Conservation (phyloP, 2,329 filamentous ascomycete genomes). For the Orbilia ellipsospora region DNA sequence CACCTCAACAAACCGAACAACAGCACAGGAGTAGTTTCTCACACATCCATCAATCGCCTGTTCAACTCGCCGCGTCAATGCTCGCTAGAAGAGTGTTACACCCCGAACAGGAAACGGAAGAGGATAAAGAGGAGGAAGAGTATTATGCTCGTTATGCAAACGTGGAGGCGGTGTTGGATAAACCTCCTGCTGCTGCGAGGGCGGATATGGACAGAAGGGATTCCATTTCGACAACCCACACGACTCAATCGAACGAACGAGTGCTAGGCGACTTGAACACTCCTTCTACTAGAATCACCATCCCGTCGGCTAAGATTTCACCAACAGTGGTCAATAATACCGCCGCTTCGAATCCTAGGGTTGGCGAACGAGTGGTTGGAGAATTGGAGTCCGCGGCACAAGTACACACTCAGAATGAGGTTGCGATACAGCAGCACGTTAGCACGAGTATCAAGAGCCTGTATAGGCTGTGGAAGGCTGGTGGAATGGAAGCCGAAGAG, state of each 20-base stretch:
- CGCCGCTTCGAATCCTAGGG: constrained; percentile 62
- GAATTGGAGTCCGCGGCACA: constrained; percentile 70
- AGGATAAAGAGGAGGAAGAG: constrained; percentile 69
- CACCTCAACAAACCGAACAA: constrained; percentile 58
- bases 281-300: constrained; percentile 36
- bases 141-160: constrained; percentile 82
- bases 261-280: constrained; percentile 11
- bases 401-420: constrained; percentile 73
- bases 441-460: constrained; percentile 80
- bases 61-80: constrained; percentile 57
- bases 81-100: constrained; percentile 30
- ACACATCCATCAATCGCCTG: constrained; percentile 58
- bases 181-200: constrained; percentile 17
- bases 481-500: constrained; percentile 78
- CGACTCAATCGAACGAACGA: constrained; percentile 16
- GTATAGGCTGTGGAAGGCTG: constrained; percentile 75
- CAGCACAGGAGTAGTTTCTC: constrained; percentile 57
- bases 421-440: constrained; percentile 82
- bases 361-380: constrained; percentile 69
- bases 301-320: constrained; percentile 50
- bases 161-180: constrained; percentile 82
- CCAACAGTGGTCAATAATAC: constrained; percentile 41
- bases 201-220: constrained; percentile 28
- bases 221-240: constrained; percentile 35
- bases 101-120: constrained; percentile 58